Conservation (phyloP, 1,139 yeast genomes). For the Hansenula lynferdii region DNA sequence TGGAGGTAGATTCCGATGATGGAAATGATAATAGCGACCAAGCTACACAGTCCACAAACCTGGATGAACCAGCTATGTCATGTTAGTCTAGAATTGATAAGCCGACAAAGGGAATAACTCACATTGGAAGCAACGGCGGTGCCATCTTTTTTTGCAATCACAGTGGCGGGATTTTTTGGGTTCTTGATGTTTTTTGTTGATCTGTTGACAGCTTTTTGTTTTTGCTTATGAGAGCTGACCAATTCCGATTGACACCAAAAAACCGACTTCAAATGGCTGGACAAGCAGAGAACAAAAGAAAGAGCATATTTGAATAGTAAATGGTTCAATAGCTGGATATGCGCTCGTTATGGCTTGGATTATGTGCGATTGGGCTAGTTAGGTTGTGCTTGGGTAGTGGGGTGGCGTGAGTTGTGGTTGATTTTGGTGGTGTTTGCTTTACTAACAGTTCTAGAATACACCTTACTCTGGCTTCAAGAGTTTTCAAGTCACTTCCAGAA, state of each 20-base stretch:
- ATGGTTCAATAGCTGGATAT: too few relatives aligned
- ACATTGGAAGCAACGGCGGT: neutral
- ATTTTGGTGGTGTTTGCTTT: too few relatives aligned
- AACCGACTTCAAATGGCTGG: neutral
- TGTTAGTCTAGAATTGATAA: neutral
- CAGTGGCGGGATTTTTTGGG: neutral
- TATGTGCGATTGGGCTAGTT: neutral
- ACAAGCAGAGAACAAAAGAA: too few relatives aligned
- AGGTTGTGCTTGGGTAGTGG: neutral
- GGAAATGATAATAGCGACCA: constrained; percentile 36
- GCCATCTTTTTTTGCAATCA: neutral
- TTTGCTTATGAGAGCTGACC: neutral
- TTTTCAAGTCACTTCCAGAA: constrained; percentile 11
- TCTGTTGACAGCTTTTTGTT: neutral
- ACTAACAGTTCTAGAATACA: constrained; percentile 28
- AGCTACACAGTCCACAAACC: constrained; percentile 27
- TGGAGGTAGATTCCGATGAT: constrained; percentile 45
- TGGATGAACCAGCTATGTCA: constrained; percentile 16
- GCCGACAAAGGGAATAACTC: neutral
- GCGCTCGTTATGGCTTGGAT: neutral
- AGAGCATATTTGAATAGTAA: too few relatives aligned
- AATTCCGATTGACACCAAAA: neutral
- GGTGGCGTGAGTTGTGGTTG: neutral
- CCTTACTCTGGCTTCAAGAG: constrained; percentile 35
- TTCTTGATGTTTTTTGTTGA: neutral